A percentile compares a stretch with the other conserved stretches of the same genome.
phyloP scores from a whole-genome alignment of 2,329 filamentous ascomycete species.

The Calonectria montana region DNA sequence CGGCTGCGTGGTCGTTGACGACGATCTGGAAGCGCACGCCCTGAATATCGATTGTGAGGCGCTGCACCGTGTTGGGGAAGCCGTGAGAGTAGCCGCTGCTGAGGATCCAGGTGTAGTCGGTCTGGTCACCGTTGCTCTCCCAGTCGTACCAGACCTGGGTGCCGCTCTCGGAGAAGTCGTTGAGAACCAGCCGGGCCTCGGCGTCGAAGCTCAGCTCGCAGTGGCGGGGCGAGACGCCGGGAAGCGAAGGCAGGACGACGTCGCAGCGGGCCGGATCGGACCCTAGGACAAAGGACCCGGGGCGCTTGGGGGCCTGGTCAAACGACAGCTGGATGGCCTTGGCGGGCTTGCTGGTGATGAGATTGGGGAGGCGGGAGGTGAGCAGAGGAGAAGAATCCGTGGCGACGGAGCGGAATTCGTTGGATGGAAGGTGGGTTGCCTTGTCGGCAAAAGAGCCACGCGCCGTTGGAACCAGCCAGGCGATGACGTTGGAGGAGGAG shows the following conservation, averaged over 20 bases:
- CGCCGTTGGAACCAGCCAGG: constrained; percentile 54
- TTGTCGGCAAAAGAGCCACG: constrained; percentile 48
- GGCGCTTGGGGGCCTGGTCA: constrained; percentile 45
- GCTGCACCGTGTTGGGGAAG: constrained; percentile 48
- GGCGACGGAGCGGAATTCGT: constrained; percentile 42
- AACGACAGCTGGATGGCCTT: constrained; percentile 52
- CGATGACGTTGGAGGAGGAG: constrained; percentile 51
- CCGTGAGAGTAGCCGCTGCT: constrained; percentile 46
- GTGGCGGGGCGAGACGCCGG: constrained; percentile 50
- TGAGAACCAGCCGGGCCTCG: constrained; percentile 51
- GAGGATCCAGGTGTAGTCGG: constrained; percentile 51
- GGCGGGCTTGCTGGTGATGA: constrained; percentile 39
- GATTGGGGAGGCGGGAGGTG: constrained; percentile 43
- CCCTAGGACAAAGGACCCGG: constrained; percentile 53
- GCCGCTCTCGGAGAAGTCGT: constrained; percentile 51
- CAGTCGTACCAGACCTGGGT: constrained; percentile 58
- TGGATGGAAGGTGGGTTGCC: constrained; percentile 46
- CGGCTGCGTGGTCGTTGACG: constrained; percentile 49
- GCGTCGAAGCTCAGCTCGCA: constrained; percentile 54
- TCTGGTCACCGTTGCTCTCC: constrained; percentile 51
- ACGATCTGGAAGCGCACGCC: constrained; percentile 53
- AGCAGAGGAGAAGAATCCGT: constrained; percentile 41
- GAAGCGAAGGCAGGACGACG: constrained; percentile 49
- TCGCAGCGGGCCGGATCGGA: constrained; percentile 51
- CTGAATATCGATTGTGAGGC: constrained; percentile 53